These are phyloP conservation scores for Diaporthe longicolla DNA, from an alignment of 2,329 filamentous ascomycete species.

Conservation along the genomic window DNA sequence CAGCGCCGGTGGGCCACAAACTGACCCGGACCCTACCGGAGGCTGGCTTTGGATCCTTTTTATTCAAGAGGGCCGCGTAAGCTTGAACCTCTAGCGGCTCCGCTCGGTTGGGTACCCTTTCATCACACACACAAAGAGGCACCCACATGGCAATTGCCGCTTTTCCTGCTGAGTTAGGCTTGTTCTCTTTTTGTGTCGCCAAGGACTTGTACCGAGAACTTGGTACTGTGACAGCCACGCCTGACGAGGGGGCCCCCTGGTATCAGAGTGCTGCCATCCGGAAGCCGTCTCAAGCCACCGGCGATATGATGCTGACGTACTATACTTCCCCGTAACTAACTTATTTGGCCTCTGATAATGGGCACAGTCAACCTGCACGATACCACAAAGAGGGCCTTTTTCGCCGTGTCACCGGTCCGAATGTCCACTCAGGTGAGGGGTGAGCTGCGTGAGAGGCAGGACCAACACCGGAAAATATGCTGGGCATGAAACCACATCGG, in stretches of 20 bases:
- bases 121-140: constrained; percentile 6
- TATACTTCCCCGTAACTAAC: neutral
- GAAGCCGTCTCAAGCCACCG: constrained; percentile 24
- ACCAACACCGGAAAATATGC: constrained; percentile 15
- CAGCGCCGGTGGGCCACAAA: constrained; percentile 17
- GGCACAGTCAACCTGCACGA: neutral
- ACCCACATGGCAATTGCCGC: constrained; percentile 41
- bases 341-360: neutral
- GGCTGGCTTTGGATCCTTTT: constrained; percentile 29
- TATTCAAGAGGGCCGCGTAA: constrained; percentile 41
- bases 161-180: neutral
- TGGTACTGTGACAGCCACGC: constrained; percentile 25
- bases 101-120: constrained; percentile 37
- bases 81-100: constrained; percentile 43
- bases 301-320: constrained; percentile 18
- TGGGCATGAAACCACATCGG: constrained; percentile 37
- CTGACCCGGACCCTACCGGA: constrained; percentile 25
- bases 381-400: neutral
- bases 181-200: neutral
- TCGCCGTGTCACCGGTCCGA: neutral
- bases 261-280: constrained; percentile 29
- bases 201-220: constrained; percentile 28
- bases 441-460: neutral
- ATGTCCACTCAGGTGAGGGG: constrained; percentile 1
- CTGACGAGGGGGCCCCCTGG: constrained; percentile 8